Evolutionary conservation across 768 basidiomycete species (phyloP).

Genomic region (Solioccasus polychromus): DNA sequence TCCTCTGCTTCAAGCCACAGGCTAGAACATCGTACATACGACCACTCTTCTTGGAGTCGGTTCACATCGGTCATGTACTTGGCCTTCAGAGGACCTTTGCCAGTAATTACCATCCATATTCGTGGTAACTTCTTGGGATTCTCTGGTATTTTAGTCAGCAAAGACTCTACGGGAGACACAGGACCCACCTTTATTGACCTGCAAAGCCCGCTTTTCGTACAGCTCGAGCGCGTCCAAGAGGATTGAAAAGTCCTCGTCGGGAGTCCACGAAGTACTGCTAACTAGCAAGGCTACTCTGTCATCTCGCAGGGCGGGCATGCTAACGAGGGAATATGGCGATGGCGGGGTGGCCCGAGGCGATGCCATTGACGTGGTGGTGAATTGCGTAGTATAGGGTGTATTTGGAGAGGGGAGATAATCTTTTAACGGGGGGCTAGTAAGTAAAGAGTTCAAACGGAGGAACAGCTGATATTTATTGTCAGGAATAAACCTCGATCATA

Average conservation of each 20-base stretch:
- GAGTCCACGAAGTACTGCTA: conserved; percentile 95
- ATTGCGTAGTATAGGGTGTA: conserved; percentile 56
- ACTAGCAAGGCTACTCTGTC: conserved; percentile 86
- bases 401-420: conserved; percentile 53
- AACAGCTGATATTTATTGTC: conserved; percentile 41
- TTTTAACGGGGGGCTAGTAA: conserved; percentile 35
- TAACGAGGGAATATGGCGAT: conserved; percentile 13
- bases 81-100: conserved; percentile 77
- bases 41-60: conserved; percentile 63
- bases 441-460: conserved; percentile 40
- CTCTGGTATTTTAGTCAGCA: conserved; percentile 9
- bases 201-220: conserved; percentile 63
- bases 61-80: conserved; percentile 70
- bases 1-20: conserved; percentile 89
- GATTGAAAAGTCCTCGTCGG: conserved; percentile 92
- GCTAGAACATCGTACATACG: conserved; percentile 73
- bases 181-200: conserved; percentile 21
- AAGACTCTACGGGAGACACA: not conserved
- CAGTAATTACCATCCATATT: conserved; percentile 82
- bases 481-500: not conserved
- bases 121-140: conserved; percentile 53
- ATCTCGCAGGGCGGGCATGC: conserved; percentile 49
- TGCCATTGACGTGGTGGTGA: conserved; percentile 45
- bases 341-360: conserved; percentile 24
- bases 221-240: conserved; percentile 68